These are phyloP conservation scores for Fusarium albidum DNA, from an alignment of 2,329 filamentous ascomycete genomes.

Conservation along the genomic window DNA sequence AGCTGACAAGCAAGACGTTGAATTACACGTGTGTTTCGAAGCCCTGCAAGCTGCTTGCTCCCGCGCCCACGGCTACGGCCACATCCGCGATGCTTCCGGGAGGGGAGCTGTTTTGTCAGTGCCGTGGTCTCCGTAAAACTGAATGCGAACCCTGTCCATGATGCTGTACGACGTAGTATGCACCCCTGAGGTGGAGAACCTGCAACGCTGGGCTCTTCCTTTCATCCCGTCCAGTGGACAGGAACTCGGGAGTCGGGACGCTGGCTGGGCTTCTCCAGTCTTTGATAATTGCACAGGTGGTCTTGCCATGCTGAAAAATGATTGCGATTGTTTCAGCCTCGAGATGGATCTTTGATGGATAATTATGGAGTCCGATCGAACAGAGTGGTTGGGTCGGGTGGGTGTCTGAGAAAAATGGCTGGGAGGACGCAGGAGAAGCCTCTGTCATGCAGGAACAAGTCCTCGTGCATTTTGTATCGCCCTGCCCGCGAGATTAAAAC, in stretches of 20 bases:
- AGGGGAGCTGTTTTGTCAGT: slow-evolving; percentile 23
- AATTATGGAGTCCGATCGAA: no score
- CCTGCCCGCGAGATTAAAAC: slow-evolving; percentile 1
- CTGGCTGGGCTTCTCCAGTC: neutral
- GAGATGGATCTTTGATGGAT: slow-evolving; percentile 29
- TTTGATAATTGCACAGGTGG: slow-evolving; percentile 1
- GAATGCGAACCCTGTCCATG: slow-evolving; percentile 22
- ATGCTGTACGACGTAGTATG: neutral
- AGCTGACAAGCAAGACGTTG: slow-evolving; percentile 11
- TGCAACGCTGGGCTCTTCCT: slow-evolving; percentile 3
- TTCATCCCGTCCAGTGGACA: neutral
- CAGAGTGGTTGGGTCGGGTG: neutral
- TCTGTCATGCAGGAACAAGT: slow-evolving; percentile 20
- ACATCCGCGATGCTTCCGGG: slow-evolving; percentile 23
- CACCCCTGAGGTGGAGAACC: slow-evolving; percentile 13
- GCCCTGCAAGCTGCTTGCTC: slow-evolving; percentile 29
- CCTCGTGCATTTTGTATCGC: slow-evolving; percentile 16
- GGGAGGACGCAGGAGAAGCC: slow-evolving; percentile 7
- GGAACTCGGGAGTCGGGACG: neutral
- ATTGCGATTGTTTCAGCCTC: slow-evolving; percentile 29
- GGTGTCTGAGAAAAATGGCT: slow-evolving; percentile 6
- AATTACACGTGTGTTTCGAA: slow-evolving; percentile 23
- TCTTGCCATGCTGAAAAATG: slow-evolving; percentile 4
- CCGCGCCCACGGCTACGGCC: slow-evolving; percentile 21
- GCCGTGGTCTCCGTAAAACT: slow-evolving; percentile 14